These are phyloP conservation scores for Colletotrichum tofieldiae DNA, from an alignment of 2,329 filamentous ascomycete genomes.

Conservation along the genomic window DNA sequence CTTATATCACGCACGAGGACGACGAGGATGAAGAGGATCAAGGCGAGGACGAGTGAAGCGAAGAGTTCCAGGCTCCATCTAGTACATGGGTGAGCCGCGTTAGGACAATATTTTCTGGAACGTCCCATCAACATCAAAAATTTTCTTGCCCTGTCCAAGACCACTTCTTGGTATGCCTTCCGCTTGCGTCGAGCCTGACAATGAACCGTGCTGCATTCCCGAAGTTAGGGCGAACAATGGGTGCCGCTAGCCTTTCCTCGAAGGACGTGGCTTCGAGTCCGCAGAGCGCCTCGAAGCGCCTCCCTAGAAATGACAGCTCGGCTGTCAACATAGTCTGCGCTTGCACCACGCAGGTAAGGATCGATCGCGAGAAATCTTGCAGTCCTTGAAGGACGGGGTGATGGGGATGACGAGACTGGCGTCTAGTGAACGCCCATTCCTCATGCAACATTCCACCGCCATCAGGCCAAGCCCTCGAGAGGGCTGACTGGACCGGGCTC, in stretches of 20 bases:
- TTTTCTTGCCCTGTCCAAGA: not conserved
- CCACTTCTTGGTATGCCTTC: slow-evolving; percentile 8
- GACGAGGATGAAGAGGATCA: slow-evolving; percentile 61
- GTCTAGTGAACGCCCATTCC: slow-evolving; percentile 26
- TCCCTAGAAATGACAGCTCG: slow-evolving; percentile 29
- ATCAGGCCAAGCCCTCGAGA: slow-evolving; percentile 13
- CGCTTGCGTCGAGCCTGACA: slow-evolving; percentile 26
- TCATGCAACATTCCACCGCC: slow-evolving; percentile 25
- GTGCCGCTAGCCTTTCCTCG: slow-evolving; percentile 18
- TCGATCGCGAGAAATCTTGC: not conserved
- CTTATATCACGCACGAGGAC: slow-evolving; percentile 75
- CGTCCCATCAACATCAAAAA: not conserved
- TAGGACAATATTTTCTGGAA: no score
- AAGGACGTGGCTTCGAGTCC: slow-evolving; percentile 18
- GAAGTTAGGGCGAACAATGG: slow-evolving; percentile 22
- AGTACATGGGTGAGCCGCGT: not conserved
- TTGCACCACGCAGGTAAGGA: not conserved
- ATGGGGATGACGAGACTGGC: slow-evolving; percentile 14
- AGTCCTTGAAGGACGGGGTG: not conserved
- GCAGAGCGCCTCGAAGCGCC: slow-evolving; percentile 9
- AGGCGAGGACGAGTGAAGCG: slow-evolving; percentile 48
- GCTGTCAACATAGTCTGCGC: slow-evolving; percentile 1
- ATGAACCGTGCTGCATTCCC: slow-evolving; percentile 33
- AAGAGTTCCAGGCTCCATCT: not conserved
- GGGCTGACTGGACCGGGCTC: not conserved